Percentiles rank a stretch among this genome's conserved stretches.
Evolutionary conservation across 805 yeast species (phyloP).

Genomic region (Phaffomyces thermotolerans): DNA sequence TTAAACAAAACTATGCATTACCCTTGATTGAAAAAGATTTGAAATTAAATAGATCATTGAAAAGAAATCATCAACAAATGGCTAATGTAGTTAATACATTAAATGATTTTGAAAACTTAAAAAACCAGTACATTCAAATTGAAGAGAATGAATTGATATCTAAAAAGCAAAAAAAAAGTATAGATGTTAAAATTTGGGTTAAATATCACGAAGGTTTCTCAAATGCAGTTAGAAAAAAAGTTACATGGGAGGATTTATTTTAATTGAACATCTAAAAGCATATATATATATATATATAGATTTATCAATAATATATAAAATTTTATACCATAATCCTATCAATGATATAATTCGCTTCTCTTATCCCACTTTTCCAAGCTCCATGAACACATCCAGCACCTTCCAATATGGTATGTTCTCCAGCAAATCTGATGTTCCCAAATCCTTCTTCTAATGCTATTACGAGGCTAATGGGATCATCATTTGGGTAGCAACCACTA

Average conservation of each 20-base stretch:
- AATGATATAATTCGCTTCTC: slow-evolving; percentile 42
- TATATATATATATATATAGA: not conserved
- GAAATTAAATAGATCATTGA: slow-evolving; percentile 26
- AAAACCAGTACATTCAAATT: slow-evolving; percentile 33
- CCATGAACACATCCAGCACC: slow-evolving; percentile 94
- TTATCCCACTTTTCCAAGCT: slow-evolving; percentile 69
- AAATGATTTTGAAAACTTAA: slow-evolving; percentile 27
- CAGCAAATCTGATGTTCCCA: slow-evolving; percentile 70
- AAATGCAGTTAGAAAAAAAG: slow-evolving; percentile 80
- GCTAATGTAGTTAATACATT: slow-evolving; percentile 14
- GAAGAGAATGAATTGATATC: slow-evolving; percentile 22
- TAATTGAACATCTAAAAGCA: slow-evolving; percentile 1
- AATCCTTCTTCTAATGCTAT: slow-evolving; percentile 55
- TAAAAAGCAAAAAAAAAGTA: slow-evolving; percentile 22
- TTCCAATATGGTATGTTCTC: slow-evolving; percentile 80
- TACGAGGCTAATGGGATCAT: slow-evolving; percentile 59
- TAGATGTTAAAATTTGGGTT: slow-evolving; percentile 58
- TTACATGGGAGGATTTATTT: slow-evolving; percentile 73
- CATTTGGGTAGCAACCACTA: slow-evolving; percentile 60
- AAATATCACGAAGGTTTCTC: slow-evolving; percentile 88
- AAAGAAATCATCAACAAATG: slow-evolving; percentile 21
- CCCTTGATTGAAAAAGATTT: slow-evolving; percentile 21
- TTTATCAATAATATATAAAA: too few species aligned
- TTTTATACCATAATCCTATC: too few species aligned
- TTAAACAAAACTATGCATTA: slow-evolving; percentile 17